Conservation (phyloP, 768 basidiomycete species). For the Tubosaeta sp. region DNA sequence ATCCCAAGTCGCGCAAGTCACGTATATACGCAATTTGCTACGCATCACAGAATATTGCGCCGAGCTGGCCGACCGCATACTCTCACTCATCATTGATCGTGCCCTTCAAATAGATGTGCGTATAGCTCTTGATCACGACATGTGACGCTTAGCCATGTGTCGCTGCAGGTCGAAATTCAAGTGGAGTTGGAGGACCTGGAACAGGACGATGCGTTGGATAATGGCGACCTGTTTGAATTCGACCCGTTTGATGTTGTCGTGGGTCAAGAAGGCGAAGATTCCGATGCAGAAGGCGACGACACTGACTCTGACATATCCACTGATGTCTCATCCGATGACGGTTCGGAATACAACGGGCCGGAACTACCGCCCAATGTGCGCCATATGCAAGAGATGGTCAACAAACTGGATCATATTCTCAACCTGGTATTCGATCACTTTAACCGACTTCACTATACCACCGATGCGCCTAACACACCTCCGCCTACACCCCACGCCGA, state of each 20-base stretch:
- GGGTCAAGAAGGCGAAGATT: constrained; percentile 69
- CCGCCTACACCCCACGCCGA: constrained; percentile 2
- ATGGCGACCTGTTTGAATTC: constrained; percentile 61
- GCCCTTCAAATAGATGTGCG: constrained; percentile 93
- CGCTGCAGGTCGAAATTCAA: constrained; percentile 84
- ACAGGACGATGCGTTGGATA: constrained; percentile 50
- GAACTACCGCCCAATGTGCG: constrained; percentile 49
- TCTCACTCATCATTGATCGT: constrained; percentile 85
- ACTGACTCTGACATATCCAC: constrained; percentile 53
- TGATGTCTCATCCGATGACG: constrained; percentile 73
- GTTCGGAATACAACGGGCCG: constrained; percentile 39
- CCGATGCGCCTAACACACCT: constrained; percentile 16
- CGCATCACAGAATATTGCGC: constrained; percentile 83
- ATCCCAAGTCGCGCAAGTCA: constrained; percentile 69
- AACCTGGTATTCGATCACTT: constrained; percentile 85
- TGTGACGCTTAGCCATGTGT: neutral
- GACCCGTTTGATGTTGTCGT: constrained; percentile 81
- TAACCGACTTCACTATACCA: constrained; percentile 40
- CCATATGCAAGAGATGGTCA: constrained; percentile 81
- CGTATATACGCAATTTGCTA: constrained; percentile 88
- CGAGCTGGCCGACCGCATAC: constrained; percentile 76
- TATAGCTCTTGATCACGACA: constrained; percentile 6
- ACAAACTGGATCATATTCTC: constrained; percentile 87
- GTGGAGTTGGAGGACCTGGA: constrained; percentile 52
- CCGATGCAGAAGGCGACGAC: constrained; percentile 51